Evolutionary conservation across 2,329 filamentous ascomycete genomes (phyloP), one percentile per base, ranked within the genome.

Genomic region (Orbilia javanica): DNA sequence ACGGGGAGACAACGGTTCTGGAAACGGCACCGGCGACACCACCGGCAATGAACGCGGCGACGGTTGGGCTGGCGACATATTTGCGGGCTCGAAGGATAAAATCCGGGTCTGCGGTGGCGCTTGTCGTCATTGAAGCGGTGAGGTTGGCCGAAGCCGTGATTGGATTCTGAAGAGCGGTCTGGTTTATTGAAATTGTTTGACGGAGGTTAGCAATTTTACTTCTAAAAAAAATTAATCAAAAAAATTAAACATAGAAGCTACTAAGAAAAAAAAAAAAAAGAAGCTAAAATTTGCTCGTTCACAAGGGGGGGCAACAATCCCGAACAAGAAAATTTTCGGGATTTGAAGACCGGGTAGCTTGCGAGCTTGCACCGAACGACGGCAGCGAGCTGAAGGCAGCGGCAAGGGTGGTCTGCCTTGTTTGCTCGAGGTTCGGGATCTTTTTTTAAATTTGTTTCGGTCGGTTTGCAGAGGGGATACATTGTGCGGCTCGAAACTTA

Each of bases 21-120:
- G 96, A 98, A n/a, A 99, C 95, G 50, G 96, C 96, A 74, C 96
- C 96, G 15, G 96, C 96, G 22, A 97, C 90, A 81, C 96, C 96
- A 79, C 96, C 96, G 31, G 93, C 96, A 82, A 96, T 92, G 83
- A 99, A 99, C 36, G 96, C 94, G 48, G 96, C 95, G 36, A 94
- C 86, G 44, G 97, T 91, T 3, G 95, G 94, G 80, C 97, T 92
- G 8, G 94, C 91, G 79, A 97, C 70, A 76, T 87, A 85, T 64
- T 87, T 85, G n/a, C 74, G 74, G 22, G 7, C 60, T 44, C 55
- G 57, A 50, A 39, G 27, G 29, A 68, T 13, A n/a, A 63, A 31
- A 18, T 42, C 57, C 44, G 27, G 34, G 36, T 71, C 68, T 20
- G 74, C 50, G 44, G 74, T 68, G 52, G 74, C 55, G 67, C 67